Percentiles rank a stretch among this genome's conserved stretches.
Evolutionary conservation across 139 green algal genomes (phyloP).

Genomic region (Chlorella sp.): DNA sequence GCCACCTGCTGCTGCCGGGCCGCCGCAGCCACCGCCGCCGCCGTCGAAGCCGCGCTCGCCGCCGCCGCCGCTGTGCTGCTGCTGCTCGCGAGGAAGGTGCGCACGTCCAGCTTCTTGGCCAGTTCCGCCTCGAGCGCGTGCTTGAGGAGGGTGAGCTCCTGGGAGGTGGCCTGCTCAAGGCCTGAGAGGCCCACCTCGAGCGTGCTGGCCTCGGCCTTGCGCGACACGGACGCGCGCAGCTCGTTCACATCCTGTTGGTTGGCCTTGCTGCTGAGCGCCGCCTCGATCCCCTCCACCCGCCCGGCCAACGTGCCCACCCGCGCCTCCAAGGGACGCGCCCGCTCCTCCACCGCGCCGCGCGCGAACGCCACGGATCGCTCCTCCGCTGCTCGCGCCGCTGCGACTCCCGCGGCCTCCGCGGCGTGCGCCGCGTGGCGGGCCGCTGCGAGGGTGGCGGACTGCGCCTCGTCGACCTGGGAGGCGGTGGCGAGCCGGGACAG

Average conservation of each 20-base stretch:
- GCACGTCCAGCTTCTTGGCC: slow-evolving; percentile 10
- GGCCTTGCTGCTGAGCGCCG: too few relatives aligned
- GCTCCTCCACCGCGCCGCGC: too few relatives aligned
- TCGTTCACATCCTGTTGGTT: not conserved
- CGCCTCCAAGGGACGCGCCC: too few relatives aligned
- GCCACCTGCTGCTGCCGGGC: not conserved
- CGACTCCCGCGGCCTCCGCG: too few relatives aligned
- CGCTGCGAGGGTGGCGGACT: too few relatives aligned
- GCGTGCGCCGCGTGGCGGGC: too few relatives aligned
- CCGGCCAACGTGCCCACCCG: too few relatives aligned
- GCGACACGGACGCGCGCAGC: not conserved
- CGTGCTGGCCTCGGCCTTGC: not conserved
- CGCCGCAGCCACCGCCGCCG: not conserved
- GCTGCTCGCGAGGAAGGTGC: slow-evolving; percentile 4
- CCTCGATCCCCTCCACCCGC: too few relatives aligned
- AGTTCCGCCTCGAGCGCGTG: not conserved
- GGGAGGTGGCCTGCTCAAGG: not conserved
- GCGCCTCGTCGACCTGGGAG: too few relatives aligned
- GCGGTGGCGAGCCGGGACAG: too few relatives aligned
- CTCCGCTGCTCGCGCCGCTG: too few relatives aligned
- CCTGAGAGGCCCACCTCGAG: not conserved
- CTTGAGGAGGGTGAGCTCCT: not conserved
- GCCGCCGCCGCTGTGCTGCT: not conserved
- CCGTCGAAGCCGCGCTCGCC: not conserved
- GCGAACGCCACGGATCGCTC: too few relatives aligned